phyloP scores from a whole-genome alignment of 495 filamentous ascomycete genomes.

The Aspergillus leporis region DNA sequence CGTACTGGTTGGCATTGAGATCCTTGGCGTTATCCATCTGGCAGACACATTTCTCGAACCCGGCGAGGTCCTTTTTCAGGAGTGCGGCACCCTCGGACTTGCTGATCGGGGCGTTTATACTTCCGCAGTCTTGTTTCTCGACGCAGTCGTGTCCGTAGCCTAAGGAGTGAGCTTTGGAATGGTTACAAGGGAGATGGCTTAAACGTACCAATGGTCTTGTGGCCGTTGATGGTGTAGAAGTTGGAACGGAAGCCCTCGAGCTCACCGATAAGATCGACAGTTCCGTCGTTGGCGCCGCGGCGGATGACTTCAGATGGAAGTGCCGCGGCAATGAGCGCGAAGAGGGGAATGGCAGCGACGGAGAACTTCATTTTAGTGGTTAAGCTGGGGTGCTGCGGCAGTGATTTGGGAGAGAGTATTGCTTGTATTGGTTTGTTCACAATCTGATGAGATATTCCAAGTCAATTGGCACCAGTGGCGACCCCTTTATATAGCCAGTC shows the following conservation, averaged over 20 bases:
- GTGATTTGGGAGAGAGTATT: background rate
- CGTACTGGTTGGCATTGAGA: slow-evolving; percentile 53
- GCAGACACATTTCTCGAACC: slow-evolving; percentile 37
- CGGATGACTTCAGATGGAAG: background rate
- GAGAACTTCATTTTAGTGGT: slow-evolving; percentile 6
- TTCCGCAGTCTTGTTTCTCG: slow-evolving; percentile 19
- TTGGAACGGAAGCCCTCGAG: slow-evolving; percentile 22
- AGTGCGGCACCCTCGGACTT: slow-evolving; percentile 19
- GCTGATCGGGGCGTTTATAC: slow-evolving; percentile 19
- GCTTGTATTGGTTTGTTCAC: background rate
- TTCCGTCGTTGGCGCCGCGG: slow-evolving; percentile 5
- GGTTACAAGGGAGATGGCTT: background rate
- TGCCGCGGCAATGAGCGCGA: background rate
- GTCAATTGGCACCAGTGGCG: background rate
- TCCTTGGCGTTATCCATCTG: slow-evolving; percentile 28
- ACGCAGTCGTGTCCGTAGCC: slow-evolving; percentile 29
- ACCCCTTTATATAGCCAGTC: background rate
- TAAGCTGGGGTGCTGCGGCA: background rate
- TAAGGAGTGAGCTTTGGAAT: background rate
- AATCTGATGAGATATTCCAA: background rate
- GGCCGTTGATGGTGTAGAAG: slow-evolving; percentile 20
- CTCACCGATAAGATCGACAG: slow-evolving; percentile 18
- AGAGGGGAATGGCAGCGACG: slow-evolving; percentile 1
- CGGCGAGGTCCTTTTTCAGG: slow-evolving; percentile 15
- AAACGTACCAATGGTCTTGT: slow-evolving; percentile 12